Base-by-base conservation (phyloP, 176 grass and related monocot species). In the Pontederia crassipes region DNA sequence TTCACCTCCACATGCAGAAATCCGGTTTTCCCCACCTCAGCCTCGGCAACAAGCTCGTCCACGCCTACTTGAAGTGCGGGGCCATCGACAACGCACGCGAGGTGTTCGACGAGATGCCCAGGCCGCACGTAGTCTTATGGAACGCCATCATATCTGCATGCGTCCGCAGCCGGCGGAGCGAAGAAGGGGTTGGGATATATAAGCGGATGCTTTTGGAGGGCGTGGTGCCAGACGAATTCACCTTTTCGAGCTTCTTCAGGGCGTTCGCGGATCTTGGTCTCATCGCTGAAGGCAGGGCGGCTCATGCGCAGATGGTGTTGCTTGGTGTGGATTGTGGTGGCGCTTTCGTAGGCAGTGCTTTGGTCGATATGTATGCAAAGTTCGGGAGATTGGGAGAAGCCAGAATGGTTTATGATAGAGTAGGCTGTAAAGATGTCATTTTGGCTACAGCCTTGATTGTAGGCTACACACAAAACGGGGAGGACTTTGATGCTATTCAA, bases 331-430 rank as follows among this genome's bases (percentile, higher is more conserved):
- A 64, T 50, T 50, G 7, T 28, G 64, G 12, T 10, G 46, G 64
- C 47, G 60, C 59, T 40, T 74, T 74, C 16, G 71, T 74, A n/a
- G 71, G 60, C 32, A 74, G 59, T 12, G 50, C 71, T 9, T 56
- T 74, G 50, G 52, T 74, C n/a, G 60, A 64, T 74, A 74, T 74
- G 71, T 74, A 74, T 40, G 60, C 71, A 14, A 74, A 74, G 51
- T 64, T 64, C 18, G 17, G 71, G 12, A 74, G 12, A 64, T 27
- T 64, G 59, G 48, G 35, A 18, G 60, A 74, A 15, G 60, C 71
- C 47, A 49, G 52, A 55, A 12, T 18, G 12, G 60, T 64, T 8
- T 74, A 64, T 52, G 71, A 74, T 54, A 55, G 32, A 45, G 60
- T 74, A 11, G 6, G 17, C 9, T 10, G 52, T 48, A 74, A 74